A percentile compares a stretch with the other conserved stretches of the same genome.
Conservation (phyloP, 768 basidiomycete genomes). For the Lactifluus piperatus region DNA sequence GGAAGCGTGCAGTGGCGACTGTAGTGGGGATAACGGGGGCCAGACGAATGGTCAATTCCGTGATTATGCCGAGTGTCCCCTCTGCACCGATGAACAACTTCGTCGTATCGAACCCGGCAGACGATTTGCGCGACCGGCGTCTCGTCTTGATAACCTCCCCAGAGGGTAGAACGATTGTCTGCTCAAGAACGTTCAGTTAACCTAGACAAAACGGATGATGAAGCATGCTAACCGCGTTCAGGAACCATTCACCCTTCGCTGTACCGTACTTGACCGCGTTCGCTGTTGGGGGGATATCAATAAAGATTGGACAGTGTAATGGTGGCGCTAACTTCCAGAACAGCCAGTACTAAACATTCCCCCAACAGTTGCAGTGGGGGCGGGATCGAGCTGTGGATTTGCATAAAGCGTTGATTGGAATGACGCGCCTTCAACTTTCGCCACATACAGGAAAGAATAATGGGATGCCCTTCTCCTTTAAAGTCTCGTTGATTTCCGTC, state of each 20-base stretch:
- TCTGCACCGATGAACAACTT: slow-evolving; percentile 84
- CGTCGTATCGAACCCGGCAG: slow-evolving; percentile 79
- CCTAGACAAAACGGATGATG: neutral
- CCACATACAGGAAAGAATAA: slow-evolving; percentile 71
- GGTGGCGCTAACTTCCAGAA: slow-evolving; percentile 53
- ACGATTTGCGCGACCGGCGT: slow-evolving; percentile 67
- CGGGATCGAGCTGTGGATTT: slow-evolving; percentile 54
- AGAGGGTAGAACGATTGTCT: slow-evolving; percentile 85
- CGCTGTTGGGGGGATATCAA: slow-evolving; percentile 31
- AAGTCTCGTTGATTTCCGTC: slow-evolving; percentile 61
- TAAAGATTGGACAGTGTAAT: neutral
- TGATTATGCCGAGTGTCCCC: slow-evolving; percentile 79
- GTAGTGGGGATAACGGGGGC: slow-evolving; percentile 76
- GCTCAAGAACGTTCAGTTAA: neutral
- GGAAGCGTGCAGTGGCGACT: slow-evolving; percentile 78
- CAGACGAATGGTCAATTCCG: slow-evolving; percentile 79
- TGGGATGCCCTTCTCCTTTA: slow-evolving; percentile 64
- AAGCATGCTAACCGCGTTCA: slow-evolving; percentile 54
- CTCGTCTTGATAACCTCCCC: slow-evolving; percentile 91
- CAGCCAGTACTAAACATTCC: slow-evolving; percentile 86
- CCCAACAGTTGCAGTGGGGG: slow-evolving; percentile 72
- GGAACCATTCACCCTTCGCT: slow-evolving; percentile 84
- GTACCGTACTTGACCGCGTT: slow-evolving; percentile 85
- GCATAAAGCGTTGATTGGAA: neutral
- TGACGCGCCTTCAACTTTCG: neutral